Percentiles rank a stretch among this genome's conserved stretches.
These are phyloP conservation scores for Mycosarcoma maydis DNA, from an alignment of 1,284 basidiomycete genomes.

Conservation along the genomic window DNA sequence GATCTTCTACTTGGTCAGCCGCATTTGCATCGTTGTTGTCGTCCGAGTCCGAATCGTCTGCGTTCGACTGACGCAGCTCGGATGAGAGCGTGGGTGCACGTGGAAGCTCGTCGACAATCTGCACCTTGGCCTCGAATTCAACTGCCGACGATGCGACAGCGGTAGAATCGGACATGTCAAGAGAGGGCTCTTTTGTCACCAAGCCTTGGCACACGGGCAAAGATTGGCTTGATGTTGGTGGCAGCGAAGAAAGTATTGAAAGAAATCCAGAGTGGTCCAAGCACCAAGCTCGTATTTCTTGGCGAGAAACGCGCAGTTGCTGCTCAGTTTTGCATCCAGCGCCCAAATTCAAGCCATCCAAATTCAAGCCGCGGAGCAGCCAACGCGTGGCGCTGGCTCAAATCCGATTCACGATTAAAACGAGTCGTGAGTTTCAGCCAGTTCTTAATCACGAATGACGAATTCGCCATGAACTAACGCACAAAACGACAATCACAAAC, in stretches of 20 bases:
- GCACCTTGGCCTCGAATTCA: conserved; percentile 10
- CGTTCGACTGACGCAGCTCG: conserved; percentile 10
- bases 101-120: conserved; percentile 38
- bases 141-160: neutral
- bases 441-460: no score
- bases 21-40: conserved; percentile 10
- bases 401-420: no score
- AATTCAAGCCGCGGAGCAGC: conserved; percentile 7
- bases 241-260: neutral
- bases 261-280: conserved; percentile 8
- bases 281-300: no score
- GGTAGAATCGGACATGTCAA: conserved; percentile 10
- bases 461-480: no score
- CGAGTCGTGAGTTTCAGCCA: no score
- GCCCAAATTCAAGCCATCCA: neutral
- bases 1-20: conserved; percentile 29
- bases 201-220: no score
- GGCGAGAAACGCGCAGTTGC: conserved; percentile 5
- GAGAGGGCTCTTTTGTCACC: neutral
- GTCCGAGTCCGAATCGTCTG: conserved; percentile 47
- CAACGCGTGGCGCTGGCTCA: neutral
- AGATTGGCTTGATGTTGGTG: no score
- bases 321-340: no score
- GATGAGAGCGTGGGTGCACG: conserved; percentile 17
- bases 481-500: no score